These are phyloP conservation scores for Porodaedalea pini DNA, from an alignment of 1,284 basidiomycete species.

Conservation along the genomic window DNA sequence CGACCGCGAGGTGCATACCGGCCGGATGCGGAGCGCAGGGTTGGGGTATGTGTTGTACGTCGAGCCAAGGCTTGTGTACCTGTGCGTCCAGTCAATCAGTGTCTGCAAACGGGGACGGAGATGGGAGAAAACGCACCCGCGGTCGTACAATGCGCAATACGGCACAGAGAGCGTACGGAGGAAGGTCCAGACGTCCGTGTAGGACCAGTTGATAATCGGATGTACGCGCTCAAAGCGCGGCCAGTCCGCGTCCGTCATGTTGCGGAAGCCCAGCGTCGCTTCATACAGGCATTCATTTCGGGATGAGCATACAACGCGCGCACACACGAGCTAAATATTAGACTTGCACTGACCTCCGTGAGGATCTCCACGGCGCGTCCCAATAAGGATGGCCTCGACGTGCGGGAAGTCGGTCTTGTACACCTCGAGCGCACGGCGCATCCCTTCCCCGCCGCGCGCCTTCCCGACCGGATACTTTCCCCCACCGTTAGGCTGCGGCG, in stretches of 20 bases:
- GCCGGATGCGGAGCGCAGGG: constrained; percentile 63
- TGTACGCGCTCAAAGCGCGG: constrained; percentile 89
- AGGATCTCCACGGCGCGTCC: constrained; percentile 85
- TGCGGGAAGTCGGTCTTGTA: constrained; percentile 69
- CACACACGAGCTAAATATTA: not conserved
- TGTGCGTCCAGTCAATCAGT: constrained; percentile 30
- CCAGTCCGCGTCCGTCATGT: constrained; percentile 86
- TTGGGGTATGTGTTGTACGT: constrained; percentile 94
- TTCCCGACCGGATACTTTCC: constrained; percentile 38
- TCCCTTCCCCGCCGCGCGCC: constrained; percentile 67
- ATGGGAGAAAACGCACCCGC: constrained; percentile 64
- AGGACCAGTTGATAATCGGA: constrained; percentile 95
- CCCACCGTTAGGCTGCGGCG: constrained; percentile 12
- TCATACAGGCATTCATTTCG: constrained; percentile 5
- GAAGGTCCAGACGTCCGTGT: constrained; percentile 88
- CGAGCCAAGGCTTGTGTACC: constrained; percentile 94
- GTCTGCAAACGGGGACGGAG: not conserved
- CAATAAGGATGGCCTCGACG: constrained; percentile 83
- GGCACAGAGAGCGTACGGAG: constrained; percentile 72
- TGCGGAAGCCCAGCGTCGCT: constrained; percentile 68
- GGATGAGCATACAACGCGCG: not conserved
- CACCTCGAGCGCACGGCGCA: constrained; percentile 75
- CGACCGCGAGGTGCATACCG: constrained; percentile 20
- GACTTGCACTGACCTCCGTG: constrained; percentile 72
- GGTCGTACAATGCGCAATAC: constrained; percentile 88